phyloP scores from a whole-genome alignment of 1,139 yeast species.

The Citeromyces siamensis region DNA sequence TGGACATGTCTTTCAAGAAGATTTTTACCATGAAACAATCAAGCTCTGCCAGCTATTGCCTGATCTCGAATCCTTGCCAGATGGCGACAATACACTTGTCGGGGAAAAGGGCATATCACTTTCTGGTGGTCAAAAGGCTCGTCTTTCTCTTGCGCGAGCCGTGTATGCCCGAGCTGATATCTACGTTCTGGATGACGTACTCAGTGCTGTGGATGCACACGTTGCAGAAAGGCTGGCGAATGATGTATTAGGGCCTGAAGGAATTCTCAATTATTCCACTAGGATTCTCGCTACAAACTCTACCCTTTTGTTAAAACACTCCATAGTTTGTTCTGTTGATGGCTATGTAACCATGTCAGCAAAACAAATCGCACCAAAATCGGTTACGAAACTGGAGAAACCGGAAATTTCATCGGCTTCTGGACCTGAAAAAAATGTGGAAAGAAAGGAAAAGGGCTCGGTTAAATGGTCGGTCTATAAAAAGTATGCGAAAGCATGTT shows the following conservation, averaged over 20 bases:
- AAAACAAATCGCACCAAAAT: neutral
- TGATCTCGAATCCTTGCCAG: constrained; percentile 63
- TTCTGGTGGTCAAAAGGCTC: constrained; percentile 88
- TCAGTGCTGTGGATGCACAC: constrained; percentile 81
- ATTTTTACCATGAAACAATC: constrained; percentile 53
- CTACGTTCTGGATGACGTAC: constrained; percentile 65
- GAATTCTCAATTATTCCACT: constrained; percentile 61
- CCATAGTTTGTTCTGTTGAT: too few relatives aligned
- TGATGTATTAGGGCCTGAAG: constrained; percentile 47
- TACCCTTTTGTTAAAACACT: constrained; percentile 60
- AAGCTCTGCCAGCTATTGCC: constrained; percentile 66
- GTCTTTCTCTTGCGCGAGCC: constrained; percentile 78
- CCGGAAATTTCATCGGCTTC: neutral
- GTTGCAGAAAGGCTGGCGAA: constrained; percentile 59
- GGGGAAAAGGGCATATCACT: constrained; percentile 88
- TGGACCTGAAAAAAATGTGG: constrained; percentile 3
- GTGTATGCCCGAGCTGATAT: constrained; percentile 80
- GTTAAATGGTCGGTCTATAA: constrained; percentile 83
- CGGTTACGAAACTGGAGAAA: neutral
- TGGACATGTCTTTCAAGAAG: constrained; percentile 64
- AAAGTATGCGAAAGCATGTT: constrained; percentile 79
- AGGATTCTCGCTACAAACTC: constrained; percentile 74
- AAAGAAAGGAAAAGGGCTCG: constrained; percentile 49
- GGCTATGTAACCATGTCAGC: neutral
- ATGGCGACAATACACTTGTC: constrained; percentile 75